phyloP scores from a whole-genome alignment of 305 asterid genomes.

The Fraxinus sp. region DNA sequence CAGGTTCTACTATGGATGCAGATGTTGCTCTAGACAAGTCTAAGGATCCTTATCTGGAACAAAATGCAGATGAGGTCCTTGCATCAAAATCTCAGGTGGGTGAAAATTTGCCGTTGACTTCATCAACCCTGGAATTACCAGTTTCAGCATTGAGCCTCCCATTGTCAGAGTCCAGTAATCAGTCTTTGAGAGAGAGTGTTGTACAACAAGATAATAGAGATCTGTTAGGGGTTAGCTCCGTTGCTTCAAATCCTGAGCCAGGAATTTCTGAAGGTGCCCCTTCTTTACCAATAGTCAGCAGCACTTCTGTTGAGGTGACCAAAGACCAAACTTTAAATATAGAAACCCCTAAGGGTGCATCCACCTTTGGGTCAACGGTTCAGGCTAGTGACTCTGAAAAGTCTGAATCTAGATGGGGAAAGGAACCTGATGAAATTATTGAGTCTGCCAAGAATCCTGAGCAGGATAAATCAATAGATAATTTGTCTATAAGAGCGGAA shows the following conservation, averaged over 20 bases:
- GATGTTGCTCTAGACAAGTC: constrained; percentile 26
- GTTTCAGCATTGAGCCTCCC: constrained; percentile 17
- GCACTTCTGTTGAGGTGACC: constrained; percentile 26
- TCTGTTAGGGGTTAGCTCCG: constrained; percentile 13
- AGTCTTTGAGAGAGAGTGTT: constrained; percentile 19
- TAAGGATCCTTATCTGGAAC: constrained; percentile 30
- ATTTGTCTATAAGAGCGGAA: constrained; percentile 27
- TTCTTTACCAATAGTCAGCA: constrained; percentile 10
- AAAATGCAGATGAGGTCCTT: constrained; percentile 32
- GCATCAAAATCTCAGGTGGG: constrained; percentile 27
- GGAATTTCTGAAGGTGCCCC: constrained; percentile 28
- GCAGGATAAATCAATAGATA: constrained; percentile 27
- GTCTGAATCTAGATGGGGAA: constrained; percentile 22
- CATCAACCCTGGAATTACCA: constrained; percentile 22
- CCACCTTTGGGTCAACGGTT: constrained; percentile 23
- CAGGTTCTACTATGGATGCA: constrained; percentile 27
- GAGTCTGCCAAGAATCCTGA: constrained; percentile 23
- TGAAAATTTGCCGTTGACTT: constrained; percentile 24
- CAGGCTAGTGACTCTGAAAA: constrained; percentile 26
- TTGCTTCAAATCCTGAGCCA: constrained; percentile 22
- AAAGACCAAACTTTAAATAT: constrained; percentile 25
- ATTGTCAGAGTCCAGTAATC: constrained; percentile 19
- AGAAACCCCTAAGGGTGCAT: constrained; percentile 20
- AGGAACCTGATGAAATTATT: constrained; percentile 21
- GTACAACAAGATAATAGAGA: constrained; percentile 19